A percentile compares a stretch with the other conserved stretches of the same genome.
These are phyloP conservation scores for Fusarium sp. DNA, from an alignment of 2,329 filamentous ascomycete species.

Conservation along the genomic window DNA sequence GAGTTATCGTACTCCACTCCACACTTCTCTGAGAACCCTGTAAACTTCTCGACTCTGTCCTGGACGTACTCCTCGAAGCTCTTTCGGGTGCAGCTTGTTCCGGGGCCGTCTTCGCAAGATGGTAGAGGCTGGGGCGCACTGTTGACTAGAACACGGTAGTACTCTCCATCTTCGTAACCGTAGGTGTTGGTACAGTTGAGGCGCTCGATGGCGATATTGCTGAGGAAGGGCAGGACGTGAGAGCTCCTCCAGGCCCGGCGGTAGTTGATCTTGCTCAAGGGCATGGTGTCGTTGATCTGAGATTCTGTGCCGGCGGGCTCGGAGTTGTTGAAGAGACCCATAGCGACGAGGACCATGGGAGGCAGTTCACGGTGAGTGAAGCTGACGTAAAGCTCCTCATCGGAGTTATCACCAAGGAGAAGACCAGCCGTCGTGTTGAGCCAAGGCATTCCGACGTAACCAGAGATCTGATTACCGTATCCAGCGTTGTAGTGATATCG, in stretches of 20 bases:
- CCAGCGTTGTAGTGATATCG: slow-evolving; percentile 73
- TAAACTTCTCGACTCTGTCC: slow-evolving; percentile 25
- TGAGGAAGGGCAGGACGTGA: slow-evolving; percentile 70
- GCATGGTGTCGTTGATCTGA: slow-evolving; percentile 70
- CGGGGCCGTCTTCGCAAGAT: slow-evolving; percentile 29
- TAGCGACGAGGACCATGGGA: slow-evolving; percentile 71
- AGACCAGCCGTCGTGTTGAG: slow-evolving; percentile 67
- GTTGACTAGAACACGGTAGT: slow-evolving; percentile 39
- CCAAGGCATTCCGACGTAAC: slow-evolving; percentile 72
- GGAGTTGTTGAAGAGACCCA: slow-evolving; percentile 77
- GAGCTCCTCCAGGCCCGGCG: slow-evolving; percentile 71
- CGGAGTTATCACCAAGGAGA: slow-evolving; percentile 51
- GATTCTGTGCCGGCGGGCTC: slow-evolving; percentile 59
- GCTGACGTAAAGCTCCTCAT: slow-evolving; percentile 70
- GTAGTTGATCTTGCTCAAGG: slow-evolving; percentile 69
- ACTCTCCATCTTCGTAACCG: slow-evolving; percentile 52
- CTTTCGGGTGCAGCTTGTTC: slow-evolving; percentile 31
- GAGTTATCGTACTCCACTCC: slow-evolving; percentile 38
- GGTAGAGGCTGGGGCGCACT: slow-evolving; percentile 36
- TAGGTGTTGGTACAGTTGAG: slow-evolving; percentile 67
- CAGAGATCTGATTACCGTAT: slow-evolving; percentile 68
- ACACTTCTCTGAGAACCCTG: slow-evolving; percentile 36
- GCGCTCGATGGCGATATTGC: slow-evolving; percentile 73
- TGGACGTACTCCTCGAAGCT: slow-evolving; percentile 34
- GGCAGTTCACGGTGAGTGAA: slow-evolving; percentile 77